These are phyloP conservation scores for Sugiyamaella qingdaonensis DNA, from an alignment of 805 yeast species.

Conservation along the genomic window DNA sequence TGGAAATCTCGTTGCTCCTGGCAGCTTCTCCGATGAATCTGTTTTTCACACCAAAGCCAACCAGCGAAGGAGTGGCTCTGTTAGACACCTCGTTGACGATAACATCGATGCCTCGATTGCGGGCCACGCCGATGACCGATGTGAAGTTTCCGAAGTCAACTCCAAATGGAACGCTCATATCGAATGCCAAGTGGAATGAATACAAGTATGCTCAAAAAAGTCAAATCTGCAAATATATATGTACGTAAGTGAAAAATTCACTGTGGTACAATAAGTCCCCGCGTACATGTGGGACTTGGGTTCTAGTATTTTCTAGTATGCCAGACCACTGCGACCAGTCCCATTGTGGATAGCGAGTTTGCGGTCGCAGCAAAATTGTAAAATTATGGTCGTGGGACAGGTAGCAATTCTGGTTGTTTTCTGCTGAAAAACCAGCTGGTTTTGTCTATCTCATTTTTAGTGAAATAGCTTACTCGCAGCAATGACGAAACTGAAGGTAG, in stretches of 20 bases:
- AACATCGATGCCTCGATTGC: conserved; percentile 97
- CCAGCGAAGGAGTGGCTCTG: conserved; percentile 89
- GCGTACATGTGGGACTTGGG: conserved; percentile 4
- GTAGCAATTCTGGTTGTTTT: no score
- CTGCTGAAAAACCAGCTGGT: no score
- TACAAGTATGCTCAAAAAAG: neutral
- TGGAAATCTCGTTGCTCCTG: conserved; percentile 93
- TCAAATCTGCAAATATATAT: conserved; percentile 1
- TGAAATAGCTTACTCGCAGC: no score
- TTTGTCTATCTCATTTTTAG: no score
- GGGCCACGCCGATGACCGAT: conserved; percentile 89
- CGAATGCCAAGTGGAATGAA: conserved; percentile 15
- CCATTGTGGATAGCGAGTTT: no score
- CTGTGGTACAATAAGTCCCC: neutral
- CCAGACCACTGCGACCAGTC: neutral
- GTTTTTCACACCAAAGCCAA: conserved; percentile 86
- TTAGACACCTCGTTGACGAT: conserved; percentile 98
- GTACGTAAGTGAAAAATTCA: conserved; percentile 4
- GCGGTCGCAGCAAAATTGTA: no score
- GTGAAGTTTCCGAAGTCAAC: conserved; percentile 95
- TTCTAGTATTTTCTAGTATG: neutral
- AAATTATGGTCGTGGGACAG: no score
- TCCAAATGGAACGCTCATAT: conserved; percentile 93
- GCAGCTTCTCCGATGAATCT: conserved; percentile 95
- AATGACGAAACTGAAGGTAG: no score